Evolutionary conservation across 2,329 filamentous ascomycete species (phyloP), one percentile per base, ranked within the genome.

Genomic region (Phaeosphaeriaceae sp.): DNA sequence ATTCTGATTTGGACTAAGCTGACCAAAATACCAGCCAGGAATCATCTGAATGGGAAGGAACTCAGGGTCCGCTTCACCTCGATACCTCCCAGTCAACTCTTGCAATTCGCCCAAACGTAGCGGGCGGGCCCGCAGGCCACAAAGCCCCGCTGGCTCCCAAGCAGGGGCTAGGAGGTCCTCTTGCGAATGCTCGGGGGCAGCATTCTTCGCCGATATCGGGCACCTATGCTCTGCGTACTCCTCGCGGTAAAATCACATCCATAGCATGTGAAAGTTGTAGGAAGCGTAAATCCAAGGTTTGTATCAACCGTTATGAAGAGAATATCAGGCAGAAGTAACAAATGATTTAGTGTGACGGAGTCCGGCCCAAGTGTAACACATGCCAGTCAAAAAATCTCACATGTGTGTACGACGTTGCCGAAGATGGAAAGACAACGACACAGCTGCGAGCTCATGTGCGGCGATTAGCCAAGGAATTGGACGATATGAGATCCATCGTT

Each of bases 191-290:
- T 39, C 64, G 64, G 49, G 60, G 60, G 23, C 68, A 71, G 46
- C 62, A 71, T 37, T 66, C 68, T 41, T 72, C 69, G 26, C 69
- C 69, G 21, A 72, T 72, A 36, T 61, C 69, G 17, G 69, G 69
- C 29, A 71, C 67, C 6, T 72, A 72, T 50, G 69, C 69, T 16
- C 48, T 72, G 32, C 67, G 69, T 23, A 72, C 69, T 8, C 69
- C 69, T 20, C 64, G 69, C n/a, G 69, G 69, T 20, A 72, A 72
- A 44, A 74, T 74, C 40, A 74, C 71, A 11, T 72, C 71, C 5
- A 74, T 74, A 58, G 71, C 71, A 15, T 74, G 71, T 48, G 71
- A 73, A 42, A 72, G 70, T 41, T 74, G 71, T 46, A 61, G 70
- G 52, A 74, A 73, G 46, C 65, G 71, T 16, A 74, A 74, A 43